phyloP scores from a whole-genome alignment of 257 asterid genomes.

The Leonotis leonurus region DNA sequence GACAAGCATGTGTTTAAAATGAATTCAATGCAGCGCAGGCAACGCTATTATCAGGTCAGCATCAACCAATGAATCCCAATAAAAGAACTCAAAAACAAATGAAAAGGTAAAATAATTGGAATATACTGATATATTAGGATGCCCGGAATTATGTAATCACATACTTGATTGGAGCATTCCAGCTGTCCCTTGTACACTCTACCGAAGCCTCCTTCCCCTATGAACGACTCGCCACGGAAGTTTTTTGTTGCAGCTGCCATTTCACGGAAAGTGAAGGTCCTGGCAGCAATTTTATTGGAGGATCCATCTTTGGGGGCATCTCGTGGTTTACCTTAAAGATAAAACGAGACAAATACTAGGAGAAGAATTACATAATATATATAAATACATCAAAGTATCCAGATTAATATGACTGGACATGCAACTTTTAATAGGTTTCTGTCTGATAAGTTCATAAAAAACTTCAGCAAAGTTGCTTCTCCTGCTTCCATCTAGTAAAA shows the following conservation, averaged over 20 bases:
- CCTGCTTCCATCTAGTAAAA: neutral
- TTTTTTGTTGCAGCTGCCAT: constrained; percentile 76
- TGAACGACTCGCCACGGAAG: constrained; percentile 57
- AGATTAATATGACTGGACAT: neutral
- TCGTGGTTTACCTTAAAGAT: constrained; percentile 40
- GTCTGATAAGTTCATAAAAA: too few species aligned
- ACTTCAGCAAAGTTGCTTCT: neutral
- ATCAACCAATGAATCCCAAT: neutral
- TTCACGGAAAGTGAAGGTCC: constrained; percentile 70
- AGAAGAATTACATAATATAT: constrained; percentile 6
- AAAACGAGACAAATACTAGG: constrained; percentile 8
- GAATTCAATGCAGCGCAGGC: neutral
- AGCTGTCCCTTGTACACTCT: constrained; percentile 85
- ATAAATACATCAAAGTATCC: neutral
- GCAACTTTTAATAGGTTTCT: too few species aligned
- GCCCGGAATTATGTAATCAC: neutral
- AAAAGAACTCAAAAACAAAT: neutral
- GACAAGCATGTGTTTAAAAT: neutral
- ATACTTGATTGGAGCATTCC: constrained; percentile 58
- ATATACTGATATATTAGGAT: neutral
- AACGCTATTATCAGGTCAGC: neutral
- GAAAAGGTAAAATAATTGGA: neutral
- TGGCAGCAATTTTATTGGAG: constrained; percentile 60
- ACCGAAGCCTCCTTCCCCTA: constrained; percentile 98
- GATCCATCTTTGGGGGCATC: constrained; percentile 47